phyloP scores from a whole-genome alignment of 345 rosid genomes.

The Reutealis trisperma region DNA sequence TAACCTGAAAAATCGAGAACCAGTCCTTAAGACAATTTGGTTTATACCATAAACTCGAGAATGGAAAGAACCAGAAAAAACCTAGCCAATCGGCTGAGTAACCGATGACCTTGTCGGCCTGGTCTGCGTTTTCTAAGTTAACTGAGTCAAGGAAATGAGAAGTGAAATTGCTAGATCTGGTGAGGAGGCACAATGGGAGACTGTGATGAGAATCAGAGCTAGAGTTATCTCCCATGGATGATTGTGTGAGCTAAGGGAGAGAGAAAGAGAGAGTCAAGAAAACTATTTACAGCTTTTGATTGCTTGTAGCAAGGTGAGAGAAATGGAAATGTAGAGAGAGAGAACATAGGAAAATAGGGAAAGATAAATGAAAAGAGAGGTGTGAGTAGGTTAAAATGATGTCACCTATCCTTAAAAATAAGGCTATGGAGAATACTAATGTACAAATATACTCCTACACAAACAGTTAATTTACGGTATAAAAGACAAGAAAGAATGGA shows the following conservation, averaged over 20 bases:
- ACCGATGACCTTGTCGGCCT: too few relatives aligned
- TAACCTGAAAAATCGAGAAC: too few relatives aligned
- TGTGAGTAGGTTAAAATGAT: constrained; percentile 10
- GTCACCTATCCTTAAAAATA: constrained; percentile 7
- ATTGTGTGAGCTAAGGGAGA: constrained; percentile 25
- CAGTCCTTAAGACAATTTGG: too few relatives aligned
- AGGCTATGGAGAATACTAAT: background rate
- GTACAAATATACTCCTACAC: constrained; percentile 12
- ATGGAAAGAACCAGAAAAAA: too few relatives aligned
- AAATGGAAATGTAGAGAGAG: constrained; percentile 10
- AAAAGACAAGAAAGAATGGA: constrained; percentile 5
- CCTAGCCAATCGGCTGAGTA: too few relatives aligned
- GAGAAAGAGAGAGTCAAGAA: constrained; percentile 9
- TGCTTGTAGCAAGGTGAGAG: constrained; percentile 24
- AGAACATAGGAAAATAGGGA: constrained; percentile 17
- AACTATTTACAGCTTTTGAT: constrained; percentile 18
- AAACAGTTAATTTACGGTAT: background rate
- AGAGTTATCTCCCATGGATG: constrained; percentile 62
- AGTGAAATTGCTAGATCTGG: constrained; percentile 58
- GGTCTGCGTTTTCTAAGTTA: too few relatives aligned
- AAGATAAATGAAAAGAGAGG: background rate
- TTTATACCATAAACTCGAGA: too few relatives aligned
- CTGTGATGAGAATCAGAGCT: constrained; percentile 49
- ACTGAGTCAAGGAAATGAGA: background rate
- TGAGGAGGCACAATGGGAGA: constrained; percentile 65